These are phyloP conservation scores for Gryganskiella cystojenkinii DNA, from an alignment of 192 early-diverging fungal species.

Conservation along the genomic window DNA sequence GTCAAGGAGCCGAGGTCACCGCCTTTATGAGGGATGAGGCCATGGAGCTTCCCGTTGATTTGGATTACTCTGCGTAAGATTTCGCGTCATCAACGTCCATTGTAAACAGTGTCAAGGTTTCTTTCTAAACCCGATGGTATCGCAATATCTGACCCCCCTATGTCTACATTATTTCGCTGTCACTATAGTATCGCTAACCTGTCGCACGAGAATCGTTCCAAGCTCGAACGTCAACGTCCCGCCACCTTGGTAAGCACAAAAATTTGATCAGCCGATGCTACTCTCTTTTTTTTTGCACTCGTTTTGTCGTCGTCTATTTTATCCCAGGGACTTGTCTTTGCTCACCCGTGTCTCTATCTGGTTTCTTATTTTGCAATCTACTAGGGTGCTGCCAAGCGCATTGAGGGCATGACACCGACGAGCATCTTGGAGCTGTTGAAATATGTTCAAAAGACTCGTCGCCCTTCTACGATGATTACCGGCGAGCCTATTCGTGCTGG, in stretches of 20 bases:
- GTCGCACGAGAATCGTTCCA: conserved; percentile 67
- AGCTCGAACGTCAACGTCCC: conserved; percentile 61
- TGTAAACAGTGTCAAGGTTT: too few species aligned
- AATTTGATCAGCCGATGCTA: neutral
- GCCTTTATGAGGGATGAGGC: conserved; percentile 75
- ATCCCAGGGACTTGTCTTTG: conserved; percentile 3
- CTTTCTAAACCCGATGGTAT: too few species aligned
- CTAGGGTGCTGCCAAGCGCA: conserved; percentile 79
- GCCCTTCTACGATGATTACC: conserved; percentile 23
- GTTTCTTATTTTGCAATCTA: neutral
- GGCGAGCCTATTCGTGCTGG: conserved; percentile 26
- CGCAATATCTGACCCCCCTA: too few species aligned
- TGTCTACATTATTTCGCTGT: neutral
- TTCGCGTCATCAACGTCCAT: too few species aligned
- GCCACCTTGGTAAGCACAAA: conserved; percentile 60
- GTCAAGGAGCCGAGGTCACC: conserved; percentile 70
- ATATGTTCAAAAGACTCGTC: conserved; percentile 58
- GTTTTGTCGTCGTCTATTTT: conserved; percentile 26
- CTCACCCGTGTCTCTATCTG: neutral
- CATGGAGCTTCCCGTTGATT: conserved; percentile 65
- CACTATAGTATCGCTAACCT: conserved; percentile 59
- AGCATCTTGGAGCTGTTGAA: conserved; percentile 76
- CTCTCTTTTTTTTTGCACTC: neutral
- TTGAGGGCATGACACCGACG: conserved; percentile 84
- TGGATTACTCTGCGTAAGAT: conserved; percentile 76